Conservation (phyloP, 805 yeast species). For the Saccharomycopsis malanga region DNA sequence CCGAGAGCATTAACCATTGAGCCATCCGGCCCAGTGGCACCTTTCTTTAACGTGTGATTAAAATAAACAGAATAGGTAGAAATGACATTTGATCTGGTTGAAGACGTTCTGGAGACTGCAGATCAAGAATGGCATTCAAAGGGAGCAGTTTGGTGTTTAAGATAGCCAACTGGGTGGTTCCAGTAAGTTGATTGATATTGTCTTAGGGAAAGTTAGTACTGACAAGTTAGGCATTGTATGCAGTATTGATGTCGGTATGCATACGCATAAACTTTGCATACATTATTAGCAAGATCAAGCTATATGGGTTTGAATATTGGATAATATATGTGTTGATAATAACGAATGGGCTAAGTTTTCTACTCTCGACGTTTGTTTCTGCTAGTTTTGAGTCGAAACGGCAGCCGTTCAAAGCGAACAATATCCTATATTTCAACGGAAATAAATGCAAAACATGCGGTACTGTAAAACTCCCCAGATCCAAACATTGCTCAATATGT, state of each 20-base stretch:
- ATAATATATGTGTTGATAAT: constrained; percentile 10
- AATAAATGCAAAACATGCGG: constrained; percentile 52
- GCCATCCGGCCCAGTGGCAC: too few species aligned
- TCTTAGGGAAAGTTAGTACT: background rate
- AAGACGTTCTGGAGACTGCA: too few species aligned
- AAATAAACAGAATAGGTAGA: too few species aligned
- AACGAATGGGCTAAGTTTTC: constrained; percentile 8
- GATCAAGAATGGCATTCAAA: too few species aligned
- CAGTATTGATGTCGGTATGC: constrained; percentile 12
- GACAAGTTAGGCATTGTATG: constrained; percentile 10
- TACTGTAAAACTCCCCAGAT: constrained; percentile 58
- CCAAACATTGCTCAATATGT: constrained; percentile 71
- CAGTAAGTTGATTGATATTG: constrained; percentile 7
- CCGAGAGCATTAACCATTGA: too few species aligned
- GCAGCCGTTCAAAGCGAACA: constrained; percentile 34
- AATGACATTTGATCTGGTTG: too few species aligned
- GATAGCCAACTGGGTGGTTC: constrained; percentile 15
- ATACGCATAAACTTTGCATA: constrained; percentile 11
- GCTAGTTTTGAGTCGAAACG: background rate
- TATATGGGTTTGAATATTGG: constrained; percentile 5
- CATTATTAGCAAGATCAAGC: constrained; percentile 6
- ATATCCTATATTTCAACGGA: constrained; percentile 44
- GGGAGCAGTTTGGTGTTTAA: background rate
- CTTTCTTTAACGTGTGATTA: too few species aligned
- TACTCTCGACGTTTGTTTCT: background rate